phyloP scores from a whole-genome alignment of 2,329 filamentous ascomycete genomes.

The Metarhizium humberi region DNA sequence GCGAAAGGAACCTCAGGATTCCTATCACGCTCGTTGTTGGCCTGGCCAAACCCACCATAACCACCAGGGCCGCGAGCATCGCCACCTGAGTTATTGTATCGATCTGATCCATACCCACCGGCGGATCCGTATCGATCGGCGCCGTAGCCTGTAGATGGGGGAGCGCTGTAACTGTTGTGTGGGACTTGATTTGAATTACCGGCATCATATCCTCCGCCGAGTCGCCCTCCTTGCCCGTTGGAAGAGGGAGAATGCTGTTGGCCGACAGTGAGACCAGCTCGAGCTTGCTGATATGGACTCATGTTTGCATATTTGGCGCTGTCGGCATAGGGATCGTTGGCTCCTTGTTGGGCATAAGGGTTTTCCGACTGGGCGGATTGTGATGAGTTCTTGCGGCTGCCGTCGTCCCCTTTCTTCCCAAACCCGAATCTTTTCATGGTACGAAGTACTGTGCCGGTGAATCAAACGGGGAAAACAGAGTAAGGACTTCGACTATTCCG shows the following conservation, averaged over 20 bases:
- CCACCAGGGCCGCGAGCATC: constrained; percentile 41
- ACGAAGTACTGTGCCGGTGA: constrained; percentile 2
- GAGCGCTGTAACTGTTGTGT: constrained; percentile 11
- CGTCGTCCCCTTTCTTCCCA: constrained; percentile 43
- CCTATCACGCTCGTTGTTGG: constrained; percentile 34
- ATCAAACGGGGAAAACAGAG: neutral
- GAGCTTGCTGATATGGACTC: constrained; percentile 36
- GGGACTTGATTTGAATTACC: constrained; percentile 5
- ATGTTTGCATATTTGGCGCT: constrained; percentile 34
- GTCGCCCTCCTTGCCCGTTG: constrained; percentile 12
- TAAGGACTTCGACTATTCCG: neutral
- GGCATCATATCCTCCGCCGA: constrained; percentile 9
- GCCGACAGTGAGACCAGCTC: constrained; percentile 22
- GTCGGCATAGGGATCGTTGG: constrained; percentile 44
- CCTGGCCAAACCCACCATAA: constrained; percentile 50
- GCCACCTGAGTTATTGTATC: constrained; percentile 26
- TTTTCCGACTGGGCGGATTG: constrained; percentile 38
- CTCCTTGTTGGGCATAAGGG: constrained; percentile 46
- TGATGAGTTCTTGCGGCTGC: constrained; percentile 41
- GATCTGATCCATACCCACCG: constrained; percentile 42
- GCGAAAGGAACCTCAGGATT: constrained; percentile 57
- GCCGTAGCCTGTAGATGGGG: constrained; percentile 36
- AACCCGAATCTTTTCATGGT: constrained; percentile 54
- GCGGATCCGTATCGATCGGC: constrained; percentile 42
- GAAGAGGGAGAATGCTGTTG: constrained; percentile 21